Evolutionary conservation across 768 basidiomycete genomes (phyloP).

Genomic region (Leccinum broughii): DNA sequence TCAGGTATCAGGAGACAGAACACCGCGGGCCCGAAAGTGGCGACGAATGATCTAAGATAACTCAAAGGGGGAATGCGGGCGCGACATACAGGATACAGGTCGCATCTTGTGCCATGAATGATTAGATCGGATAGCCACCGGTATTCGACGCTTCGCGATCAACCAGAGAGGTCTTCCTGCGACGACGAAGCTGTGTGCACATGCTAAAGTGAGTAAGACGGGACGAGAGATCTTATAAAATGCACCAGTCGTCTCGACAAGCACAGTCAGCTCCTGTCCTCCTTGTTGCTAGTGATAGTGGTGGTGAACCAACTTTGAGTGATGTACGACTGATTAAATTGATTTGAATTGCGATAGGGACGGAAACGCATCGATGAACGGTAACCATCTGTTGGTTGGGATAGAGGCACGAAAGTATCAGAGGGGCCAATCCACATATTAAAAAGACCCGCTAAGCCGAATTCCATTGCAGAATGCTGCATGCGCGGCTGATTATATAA

Average conservation of each 20-base stretch:
- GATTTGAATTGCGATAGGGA: neutral
- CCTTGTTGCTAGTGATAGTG: neutral
- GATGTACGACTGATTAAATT: neutral
- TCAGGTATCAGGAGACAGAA: neutral
- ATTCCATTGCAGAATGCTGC: constrained; percentile 4
- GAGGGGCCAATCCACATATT: neutral
- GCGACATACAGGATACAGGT: neutral
- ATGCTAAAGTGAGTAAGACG: neutral
- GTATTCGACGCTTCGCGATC: neutral
- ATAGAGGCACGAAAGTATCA: neutral
- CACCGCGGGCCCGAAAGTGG: constrained; percentile 1
- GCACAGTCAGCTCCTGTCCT: too few relatives aligned
- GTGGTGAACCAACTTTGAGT: neutral
- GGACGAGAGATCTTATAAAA: neutral
- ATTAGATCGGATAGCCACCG: neutral
- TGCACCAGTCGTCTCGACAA: neutral
- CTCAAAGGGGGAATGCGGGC: neutral
- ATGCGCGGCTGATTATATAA: neutral
- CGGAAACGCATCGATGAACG: neutral
- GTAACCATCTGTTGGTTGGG: neutral
- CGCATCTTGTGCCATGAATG: neutral
- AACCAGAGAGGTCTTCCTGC: neutral
- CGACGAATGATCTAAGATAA: neutral
- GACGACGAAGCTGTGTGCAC: neutral
- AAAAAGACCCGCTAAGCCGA: constrained; percentile 2